phyloP scores from a whole-genome alignment of 176 grass and related monocot genomes.

The Poa pratensis region DNA sequence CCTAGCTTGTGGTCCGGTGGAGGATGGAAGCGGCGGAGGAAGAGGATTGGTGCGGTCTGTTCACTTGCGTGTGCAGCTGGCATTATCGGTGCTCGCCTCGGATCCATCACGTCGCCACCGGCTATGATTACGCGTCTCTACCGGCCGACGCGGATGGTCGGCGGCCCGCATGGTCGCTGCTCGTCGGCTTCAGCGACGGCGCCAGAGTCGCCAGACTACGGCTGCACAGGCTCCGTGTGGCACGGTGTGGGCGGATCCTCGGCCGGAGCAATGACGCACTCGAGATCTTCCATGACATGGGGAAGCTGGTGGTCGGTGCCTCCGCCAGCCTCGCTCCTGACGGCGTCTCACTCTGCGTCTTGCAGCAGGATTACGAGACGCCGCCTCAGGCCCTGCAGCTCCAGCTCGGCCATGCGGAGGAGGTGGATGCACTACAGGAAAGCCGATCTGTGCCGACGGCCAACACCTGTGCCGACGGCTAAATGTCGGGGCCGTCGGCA shows the following conservation, averaged over 20 bases:
- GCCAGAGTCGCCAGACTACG: neutral
- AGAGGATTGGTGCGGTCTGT: neutral
- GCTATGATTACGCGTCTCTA: neutral
- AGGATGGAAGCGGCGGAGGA: neutral
- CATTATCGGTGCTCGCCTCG: neutral
- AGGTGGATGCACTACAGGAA: neutral
- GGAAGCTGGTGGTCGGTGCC: neutral
- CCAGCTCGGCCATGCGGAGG: too few species aligned
- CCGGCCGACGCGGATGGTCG: neutral
- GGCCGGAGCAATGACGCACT: neutral
- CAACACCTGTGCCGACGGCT: too few species aligned
- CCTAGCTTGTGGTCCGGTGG: neutral
- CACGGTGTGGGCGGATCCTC: neutral
- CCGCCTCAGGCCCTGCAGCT: neutral
- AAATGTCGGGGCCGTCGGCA: too few species aligned
- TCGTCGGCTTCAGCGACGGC: neutral
- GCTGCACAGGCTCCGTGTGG: neutral
- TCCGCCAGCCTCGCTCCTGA: neutral
- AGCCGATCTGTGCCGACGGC: too few species aligned
- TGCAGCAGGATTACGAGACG: neutral
- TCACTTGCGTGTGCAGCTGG: neutral
- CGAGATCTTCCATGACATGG: neutral
- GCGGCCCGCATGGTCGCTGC: neutral
- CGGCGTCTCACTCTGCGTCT: neutral
- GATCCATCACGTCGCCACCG: neutral